These are phyloP conservation scores for Trichocladium uniseriatum DNA, from an alignment of 495 filamentous ascomycete genomes.

Conservation along the genomic window DNA sequence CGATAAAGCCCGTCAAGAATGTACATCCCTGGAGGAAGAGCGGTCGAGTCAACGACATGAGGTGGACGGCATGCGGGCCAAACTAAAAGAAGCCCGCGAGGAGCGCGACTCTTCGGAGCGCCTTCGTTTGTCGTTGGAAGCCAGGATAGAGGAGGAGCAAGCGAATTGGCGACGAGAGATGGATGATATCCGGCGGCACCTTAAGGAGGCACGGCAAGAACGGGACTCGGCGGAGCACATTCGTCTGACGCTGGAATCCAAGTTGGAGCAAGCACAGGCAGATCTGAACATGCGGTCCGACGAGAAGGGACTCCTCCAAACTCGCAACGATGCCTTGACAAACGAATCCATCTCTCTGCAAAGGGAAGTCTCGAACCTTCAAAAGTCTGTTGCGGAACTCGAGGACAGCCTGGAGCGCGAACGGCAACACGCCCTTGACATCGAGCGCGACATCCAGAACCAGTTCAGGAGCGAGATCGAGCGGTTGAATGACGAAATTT, in stretches of 20 bases:
- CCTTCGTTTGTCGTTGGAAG: conserved; percentile 35
- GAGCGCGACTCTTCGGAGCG: conserved; percentile 33
- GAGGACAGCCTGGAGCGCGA: conserved; percentile 52
- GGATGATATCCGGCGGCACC: conserved; percentile 44
- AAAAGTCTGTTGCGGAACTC: conserved; percentile 47
- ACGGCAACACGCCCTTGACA: conserved; percentile 47
- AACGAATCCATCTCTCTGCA: conserved; percentile 59
- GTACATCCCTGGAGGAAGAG: conserved; percentile 40
- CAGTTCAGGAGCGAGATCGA: conserved; percentile 58
- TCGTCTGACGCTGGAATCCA: conserved; percentile 47
- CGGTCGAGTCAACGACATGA: conserved; percentile 31
- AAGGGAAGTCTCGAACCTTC: conserved; percentile 49
- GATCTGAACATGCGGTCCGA: conserved; percentile 46
- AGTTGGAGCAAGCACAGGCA: conserved; percentile 49
- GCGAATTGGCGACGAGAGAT: conserved; percentile 29
- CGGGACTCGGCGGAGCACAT: conserved; percentile 57
- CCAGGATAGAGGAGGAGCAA: conserved; percentile 48
- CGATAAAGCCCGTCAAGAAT: conserved; percentile 49
- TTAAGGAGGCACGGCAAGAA: conserved; percentile 50
- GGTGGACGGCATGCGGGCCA: conserved; percentile 36
- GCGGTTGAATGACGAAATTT: conserved; percentile 52
- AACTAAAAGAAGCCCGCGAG: conserved; percentile 32
- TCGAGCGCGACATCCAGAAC: conserved; percentile 44
- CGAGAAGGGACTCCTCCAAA: conserved; percentile 62
- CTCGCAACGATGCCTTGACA: conserved; percentile 59